Evolutionary conservation across 257 asterid species (phyloP), one percentile per base, ranked within the genome.

Genomic region (Verbascum thapsus): DNA sequence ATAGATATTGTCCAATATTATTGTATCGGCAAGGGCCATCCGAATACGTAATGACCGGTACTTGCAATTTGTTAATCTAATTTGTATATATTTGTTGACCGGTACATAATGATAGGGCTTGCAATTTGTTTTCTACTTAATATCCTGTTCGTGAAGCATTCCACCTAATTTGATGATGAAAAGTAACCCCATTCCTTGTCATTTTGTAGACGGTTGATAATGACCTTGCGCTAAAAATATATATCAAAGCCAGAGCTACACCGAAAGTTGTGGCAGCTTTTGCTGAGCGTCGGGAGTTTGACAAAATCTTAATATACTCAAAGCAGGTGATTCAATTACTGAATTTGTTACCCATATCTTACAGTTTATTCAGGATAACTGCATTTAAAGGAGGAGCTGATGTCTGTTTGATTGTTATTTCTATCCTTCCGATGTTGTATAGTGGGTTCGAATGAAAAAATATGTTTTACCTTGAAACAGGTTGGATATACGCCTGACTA

Each of bases 191-290:
- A 43, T 54, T 53, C 52, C 47, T 61, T 50, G 74, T 58, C 69
- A 17, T 54, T 49, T 35, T 80, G 71, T 78, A 94, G 99, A 90
- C 99, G 20, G 99, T 94, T 69, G 99, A 94, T 76, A 94, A 85
- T 78, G 98, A 90, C 82, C 98, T 94, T 65, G 99, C 99, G 30
- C 81, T 94, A 70, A 94, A 94, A 75, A 94, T 94, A 74, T 94
- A 81, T 73, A 88, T 94, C 68, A 94, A 94, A 90, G 99, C 99
- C 22, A 90, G 99, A 81, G 95, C 96, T 48, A 94, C 99, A 30
- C 99, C 99, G 18, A 94, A 94, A 73, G 99, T 94, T 59, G 98
- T 94, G 64, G 99, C 99, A 55, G 99, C 99, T 67, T 94, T 94
- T 80, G 99, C 99, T 45, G 99, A 94, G 81, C 95, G 98, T 53